Evolutionary conservation across 805 yeast genomes (phyloP).

Genomic region (Saccharomycopsis vini): DNA sequence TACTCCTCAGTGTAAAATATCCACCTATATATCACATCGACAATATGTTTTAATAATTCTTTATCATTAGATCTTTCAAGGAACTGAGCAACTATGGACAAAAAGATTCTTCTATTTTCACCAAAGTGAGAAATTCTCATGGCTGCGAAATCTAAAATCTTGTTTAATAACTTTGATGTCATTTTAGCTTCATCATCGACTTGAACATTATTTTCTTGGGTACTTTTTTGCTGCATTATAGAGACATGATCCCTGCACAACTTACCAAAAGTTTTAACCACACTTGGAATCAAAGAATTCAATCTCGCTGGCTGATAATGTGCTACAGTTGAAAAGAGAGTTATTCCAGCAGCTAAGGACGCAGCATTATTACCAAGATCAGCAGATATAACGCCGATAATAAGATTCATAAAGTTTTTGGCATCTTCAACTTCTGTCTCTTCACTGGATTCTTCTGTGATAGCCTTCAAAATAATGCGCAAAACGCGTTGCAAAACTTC

Average conservation of each 20-base stretch:
- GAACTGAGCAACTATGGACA: conserved; percentile 78
- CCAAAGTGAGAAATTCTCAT: conserved; percentile 80
- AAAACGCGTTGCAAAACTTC: conserved; percentile 73
- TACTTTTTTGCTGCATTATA: conserved; percentile 39
- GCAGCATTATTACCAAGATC: conserved; percentile 55
- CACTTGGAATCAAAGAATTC: conserved; percentile 63
- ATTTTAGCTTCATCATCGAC: conserved; percentile 69
- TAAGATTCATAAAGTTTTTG: conserved; percentile 48
- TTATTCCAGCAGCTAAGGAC: conserved; percentile 80
- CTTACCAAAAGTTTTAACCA: conserved; percentile 83
- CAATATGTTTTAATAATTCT: conserved; percentile 62
- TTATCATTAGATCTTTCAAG: conserved; percentile 83
- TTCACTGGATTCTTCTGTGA: conserved; percentile 40
- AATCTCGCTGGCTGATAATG: conserved; percentile 63
- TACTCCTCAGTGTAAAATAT: conserved; percentile 78
- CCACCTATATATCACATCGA: conserved; percentile 79
- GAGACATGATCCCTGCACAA: conserved; percentile 80
- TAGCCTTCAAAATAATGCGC: conserved; percentile 57
- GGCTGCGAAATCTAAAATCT: conserved; percentile 67
- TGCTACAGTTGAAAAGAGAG: conserved; percentile 72
- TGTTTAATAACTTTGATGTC: conserved; percentile 68
- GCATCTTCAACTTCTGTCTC: conserved; percentile 55
- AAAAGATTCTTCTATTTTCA: conserved; percentile 84
- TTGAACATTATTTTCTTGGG: conserved; percentile 30
- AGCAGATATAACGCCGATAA: conserved; percentile 66